Base-by-base conservation (phyloP, 345 rosid genomes). In the Citrus glauca region DNA sequence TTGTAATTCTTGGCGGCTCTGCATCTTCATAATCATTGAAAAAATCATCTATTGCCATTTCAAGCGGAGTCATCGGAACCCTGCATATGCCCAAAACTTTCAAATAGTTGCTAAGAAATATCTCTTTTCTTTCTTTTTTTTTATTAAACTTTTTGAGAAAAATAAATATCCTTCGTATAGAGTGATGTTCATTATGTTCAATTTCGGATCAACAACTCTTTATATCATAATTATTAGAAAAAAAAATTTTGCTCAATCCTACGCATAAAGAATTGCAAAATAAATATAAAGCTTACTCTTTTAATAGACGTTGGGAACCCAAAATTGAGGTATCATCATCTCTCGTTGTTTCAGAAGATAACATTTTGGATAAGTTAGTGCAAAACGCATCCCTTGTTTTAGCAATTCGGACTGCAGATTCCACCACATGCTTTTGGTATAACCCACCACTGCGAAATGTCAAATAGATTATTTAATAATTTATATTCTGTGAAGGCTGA, bases 1-100 rank as follows among this genome's bases (percentile, higher is more conserved):
- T 82, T 66, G 85, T 77, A 22, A 77, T 33, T 61, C 69, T 79
- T 38, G 85, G 87, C 6, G 87, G 87, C 70, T 85, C 85, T 50
- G 78, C 81, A 65, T 79, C 79, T 60, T 82, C 82, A 56, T 42
- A 85, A 63, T 82, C 87, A 68, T 82, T 67, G 73, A 74, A 61
- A 48, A 32, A 85, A 74, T 64, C 82, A 61, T 84, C 87, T 13
- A 85, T 53, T 48, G 76, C 83, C 85, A 77, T 85, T 63, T 85
- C 87, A 5, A 85, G 83, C 20, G 87, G 85, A 8, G 69, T 79
- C 57, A 40, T 72, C 0, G 87, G 85, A 13, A 66, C 79, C 28
- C 85, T 85, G 65, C 42, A 32, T 11, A 16, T 45, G 50, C 50
- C 50, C 50, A 45, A 13, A 45, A 13, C 0, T 45, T 11, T 45